phyloP scores from a whole-genome alignment of 2,329 filamentous ascomycete genomes.

The Epichloe scottii region DNA sequence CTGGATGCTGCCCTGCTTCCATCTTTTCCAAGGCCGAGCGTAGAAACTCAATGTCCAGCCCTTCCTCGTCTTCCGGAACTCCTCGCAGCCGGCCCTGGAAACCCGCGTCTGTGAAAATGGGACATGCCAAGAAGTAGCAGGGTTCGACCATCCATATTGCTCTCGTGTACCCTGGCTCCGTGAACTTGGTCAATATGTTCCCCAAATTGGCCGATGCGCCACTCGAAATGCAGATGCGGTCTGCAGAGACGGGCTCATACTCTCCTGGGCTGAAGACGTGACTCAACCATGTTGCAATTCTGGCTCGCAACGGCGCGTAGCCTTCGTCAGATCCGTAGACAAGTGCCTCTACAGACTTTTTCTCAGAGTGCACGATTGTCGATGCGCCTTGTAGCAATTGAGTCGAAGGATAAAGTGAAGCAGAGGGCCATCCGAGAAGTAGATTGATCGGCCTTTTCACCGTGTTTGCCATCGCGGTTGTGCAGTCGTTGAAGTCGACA shows the following conservation, averaged over 20 bases:
- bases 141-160: conserved; percentile 73
- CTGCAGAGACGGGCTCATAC: conserved; percentile 11
- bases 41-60: conserved; percentile 52
- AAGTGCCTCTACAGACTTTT: conserved; percentile 24
- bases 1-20: conserved; percentile 14
- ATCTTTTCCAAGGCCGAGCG: conserved; percentile 17
- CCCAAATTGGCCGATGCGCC: conserved; percentile 77
- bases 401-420: conserved; percentile 39
- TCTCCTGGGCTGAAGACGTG: conserved; percentile 10
- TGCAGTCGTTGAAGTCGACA: background rate
- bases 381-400: conserved; percentile 25
- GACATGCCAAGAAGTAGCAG: conserved; percentile 71
- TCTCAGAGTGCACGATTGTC: conserved; percentile 43
- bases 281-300: conserved; percentile 59
- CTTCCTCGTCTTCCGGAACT: conserved; percentile 66
- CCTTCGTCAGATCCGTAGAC: conserved; percentile 72
- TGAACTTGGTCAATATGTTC: conserved; percentile 64
- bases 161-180: conserved; percentile 63
- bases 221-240: conserved; percentile 67
- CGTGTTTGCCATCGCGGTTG: background rate
- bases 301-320: conserved; percentile 53
- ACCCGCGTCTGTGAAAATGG: conserved; percentile 74
- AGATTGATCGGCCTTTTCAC: conserved; percentile 43
- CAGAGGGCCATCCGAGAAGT: conserved; percentile 54
- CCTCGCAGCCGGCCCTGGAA: conserved; percentile 55